Conservation (phyloP, 2,329 filamentous ascomycete species). For the Graphilbum fragrans region DNA sequence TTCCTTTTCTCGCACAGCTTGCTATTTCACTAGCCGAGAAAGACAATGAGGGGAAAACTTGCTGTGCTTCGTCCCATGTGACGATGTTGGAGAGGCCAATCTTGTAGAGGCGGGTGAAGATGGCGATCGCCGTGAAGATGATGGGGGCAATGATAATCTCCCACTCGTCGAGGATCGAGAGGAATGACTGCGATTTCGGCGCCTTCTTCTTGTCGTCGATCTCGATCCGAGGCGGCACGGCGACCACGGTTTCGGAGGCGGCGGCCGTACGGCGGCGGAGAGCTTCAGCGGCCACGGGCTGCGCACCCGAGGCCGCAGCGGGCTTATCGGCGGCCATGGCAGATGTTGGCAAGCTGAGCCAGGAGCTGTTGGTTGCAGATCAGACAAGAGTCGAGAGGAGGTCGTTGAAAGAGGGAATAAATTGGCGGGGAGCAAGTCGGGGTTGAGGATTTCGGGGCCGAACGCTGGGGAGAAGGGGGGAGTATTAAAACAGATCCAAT, state of each 20-base stretch:
- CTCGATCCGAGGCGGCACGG: conserved; percentile 24
- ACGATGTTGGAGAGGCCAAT: conserved; percentile 57
- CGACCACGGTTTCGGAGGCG: conserved; percentile 24
- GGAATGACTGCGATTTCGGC: conserved; percentile 41
- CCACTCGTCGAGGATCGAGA: conserved; percentile 52
- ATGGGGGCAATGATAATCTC: conserved; percentile 49
- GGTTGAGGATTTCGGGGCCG: too few relatives aligned
- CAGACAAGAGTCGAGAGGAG: too few relatives aligned
- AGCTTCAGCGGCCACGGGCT: conserved; percentile 43
- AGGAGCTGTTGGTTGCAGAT: too few relatives aligned
- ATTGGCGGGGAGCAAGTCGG: background rate
- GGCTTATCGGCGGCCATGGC: conserved; percentile 43
- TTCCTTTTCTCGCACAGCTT: background rate
- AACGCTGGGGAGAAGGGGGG: too few relatives aligned
- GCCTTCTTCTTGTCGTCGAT: conserved; percentile 48
- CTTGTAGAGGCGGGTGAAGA: conserved; percentile 58
- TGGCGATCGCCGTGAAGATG: conserved; percentile 47
- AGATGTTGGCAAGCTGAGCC: too few relatives aligned
- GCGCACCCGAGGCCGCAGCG: conserved; percentile 47
- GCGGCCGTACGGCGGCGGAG: conserved; percentile 41
- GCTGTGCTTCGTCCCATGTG: conserved; percentile 58
- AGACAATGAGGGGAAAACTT: conserved; percentile 20
- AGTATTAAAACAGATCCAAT: too few relatives aligned
- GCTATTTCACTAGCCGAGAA: background rate
- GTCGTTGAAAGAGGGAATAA: too few relatives aligned